phyloP scores from a whole-genome alignment of 495 filamentous ascomycete species.

The Neurospora sp. region DNA sequence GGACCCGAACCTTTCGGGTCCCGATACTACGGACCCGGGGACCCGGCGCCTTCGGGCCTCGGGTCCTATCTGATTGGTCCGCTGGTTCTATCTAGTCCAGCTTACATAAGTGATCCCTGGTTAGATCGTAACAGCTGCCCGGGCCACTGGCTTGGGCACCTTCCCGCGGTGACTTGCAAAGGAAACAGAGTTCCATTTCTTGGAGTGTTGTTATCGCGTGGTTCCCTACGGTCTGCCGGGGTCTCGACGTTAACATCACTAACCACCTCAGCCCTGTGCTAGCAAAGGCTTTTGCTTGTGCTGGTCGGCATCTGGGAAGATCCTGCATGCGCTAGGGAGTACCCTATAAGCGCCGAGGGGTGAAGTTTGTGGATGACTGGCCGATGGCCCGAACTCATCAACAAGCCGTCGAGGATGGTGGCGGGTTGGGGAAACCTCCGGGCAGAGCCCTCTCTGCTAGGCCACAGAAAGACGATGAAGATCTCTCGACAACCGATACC shows the following conservation, averaged over 20 bases:
- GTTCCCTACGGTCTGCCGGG: not conserved
- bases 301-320: not conserved
- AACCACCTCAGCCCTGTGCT: not conserved
- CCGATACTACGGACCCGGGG: too few relatives aligned
- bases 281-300: not conserved
- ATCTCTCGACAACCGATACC: not conserved
- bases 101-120: too few relatives aligned
- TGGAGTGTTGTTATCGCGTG: not conserved
- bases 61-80: too few relatives aligned
- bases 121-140: too few relatives aligned
- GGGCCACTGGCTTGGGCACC: not conserved
- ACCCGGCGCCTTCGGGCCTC: too few relatives aligned
- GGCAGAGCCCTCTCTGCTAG: not conserved
- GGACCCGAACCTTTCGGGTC: too few relatives aligned
- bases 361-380: not conserved
- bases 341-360: not conserved
- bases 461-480: not conserved
- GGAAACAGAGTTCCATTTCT: not conserved
- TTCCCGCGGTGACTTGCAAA: not conserved
- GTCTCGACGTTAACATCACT: not conserved
- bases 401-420: not conserved
- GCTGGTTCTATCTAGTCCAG: too few relatives aligned
- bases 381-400: not conserved
- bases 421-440: not conserved
- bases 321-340: not conserved